Evolutionary conservation across 305 asterid species (phyloP).

Genomic region (Solanum chacoense): DNA sequence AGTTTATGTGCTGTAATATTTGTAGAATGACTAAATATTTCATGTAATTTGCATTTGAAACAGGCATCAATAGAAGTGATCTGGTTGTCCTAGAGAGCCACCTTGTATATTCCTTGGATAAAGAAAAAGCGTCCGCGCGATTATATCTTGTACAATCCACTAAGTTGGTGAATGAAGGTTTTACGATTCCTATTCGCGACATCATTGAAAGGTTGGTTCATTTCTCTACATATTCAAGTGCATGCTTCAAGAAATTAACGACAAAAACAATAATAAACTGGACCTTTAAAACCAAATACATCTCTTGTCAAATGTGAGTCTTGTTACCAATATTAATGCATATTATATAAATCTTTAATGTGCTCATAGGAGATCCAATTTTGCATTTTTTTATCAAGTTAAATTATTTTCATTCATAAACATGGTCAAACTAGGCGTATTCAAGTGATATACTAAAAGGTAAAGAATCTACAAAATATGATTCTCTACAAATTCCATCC

Average conservation of each 20-base stretch:
- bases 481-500: background rate
- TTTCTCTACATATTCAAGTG: constrained; percentile 8
- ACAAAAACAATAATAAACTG: background rate
- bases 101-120: constrained; percentile 33
- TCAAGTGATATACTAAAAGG: background rate
- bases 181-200: constrained; percentile 2
- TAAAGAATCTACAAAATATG: background rate
- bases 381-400: background rate
- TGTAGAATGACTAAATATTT: background rate
- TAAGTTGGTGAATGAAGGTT: constrained; percentile 11
- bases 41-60: constrained; percentile 18
- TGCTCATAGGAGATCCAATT: background rate
- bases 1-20: background rate
- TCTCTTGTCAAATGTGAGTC: background rate
- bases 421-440: background rate
- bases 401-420: background rate
- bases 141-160: constrained; percentile 39
- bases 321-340: background rate
- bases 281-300: background rate
- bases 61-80: constrained; percentile 30
- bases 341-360: background rate
- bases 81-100: constrained; percentile 38
- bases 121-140: constrained; percentile 38
- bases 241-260: background rate
- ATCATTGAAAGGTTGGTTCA: constrained; percentile 13